Base-by-base conservation (phyloP, 371 early-diverging fungal species). In the Parasitella parasitica region DNA sequence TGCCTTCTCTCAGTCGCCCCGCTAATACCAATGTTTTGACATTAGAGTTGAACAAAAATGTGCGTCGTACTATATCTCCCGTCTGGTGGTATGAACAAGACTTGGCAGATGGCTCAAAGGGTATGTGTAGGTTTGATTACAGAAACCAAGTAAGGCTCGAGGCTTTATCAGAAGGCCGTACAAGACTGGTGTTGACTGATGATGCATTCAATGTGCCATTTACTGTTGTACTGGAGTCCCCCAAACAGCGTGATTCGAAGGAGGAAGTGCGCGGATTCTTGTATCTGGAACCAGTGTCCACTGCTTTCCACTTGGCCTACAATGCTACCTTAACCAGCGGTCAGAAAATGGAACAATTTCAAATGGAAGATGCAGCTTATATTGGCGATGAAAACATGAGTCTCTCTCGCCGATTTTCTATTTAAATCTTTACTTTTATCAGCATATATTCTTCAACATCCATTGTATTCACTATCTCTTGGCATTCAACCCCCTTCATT, bases 81-180 rank as follows among this genome's bases (percentile, higher is more conserved):
- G 68, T 66, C 2, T 78, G 78, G 78, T 78, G 78, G 78, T 78
- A 59, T 63, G 78, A 78, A 50, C 73, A 78, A 52, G 78, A 78
- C n/a, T 58, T 54, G 9, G 28, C 55, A 9, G 72, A 75, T 57
- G 78, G 78, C 15, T 41, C 66, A 16, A 78, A 78, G 54, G 76
- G 76, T 22, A 78, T 78, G 78, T 73, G 70, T 49, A 49, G 76
- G 26, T 78, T 78, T 51, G 78, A 78, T 48, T 61, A 72, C 48
- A 75, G 67, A 61, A 78, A 78, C 30, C 78, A 78, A 57, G 73
- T 70, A 0, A 59, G 78, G n/a, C 41, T 78, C 1, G 78, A 78
- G 55, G 78, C 78, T 4, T 61, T 78, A 35, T 75, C 73, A 7
- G 78, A 78, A n/a, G 78, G 68, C 26, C 73, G 78, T 5, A 64